phyloP scores from a whole-genome alignment of 306 rosid genomes.

The Crotalaria pallida region DNA sequence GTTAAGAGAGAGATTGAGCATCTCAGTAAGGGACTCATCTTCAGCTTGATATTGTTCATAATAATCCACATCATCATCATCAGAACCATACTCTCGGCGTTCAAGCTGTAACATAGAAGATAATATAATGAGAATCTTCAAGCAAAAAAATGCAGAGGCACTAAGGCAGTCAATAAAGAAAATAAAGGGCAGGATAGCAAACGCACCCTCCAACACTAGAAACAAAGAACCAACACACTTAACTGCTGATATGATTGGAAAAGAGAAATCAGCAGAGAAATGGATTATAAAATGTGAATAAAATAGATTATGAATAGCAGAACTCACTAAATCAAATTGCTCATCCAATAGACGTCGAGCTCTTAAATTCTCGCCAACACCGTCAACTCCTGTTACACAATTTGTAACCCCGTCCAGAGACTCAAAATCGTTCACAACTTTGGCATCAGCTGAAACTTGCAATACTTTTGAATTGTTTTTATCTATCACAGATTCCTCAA shows the following conservation, averaged over 20 bases:
- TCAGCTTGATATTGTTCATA: conserved; percentile 41
- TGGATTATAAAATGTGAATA: not conserved
- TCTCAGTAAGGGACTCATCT: conserved; percentile 60
- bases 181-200: not conserved
- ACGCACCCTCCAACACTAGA: not conserved
- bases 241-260: not conserved
- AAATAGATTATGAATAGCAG: not conserved
- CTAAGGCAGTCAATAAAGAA: not conserved
- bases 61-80: conserved; percentile 29
- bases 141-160: not conserved
- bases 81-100: conserved; percentile 56
- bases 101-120: conserved; percentile 48
- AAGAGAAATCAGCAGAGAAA: not conserved
- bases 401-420: conserved; percentile 15
- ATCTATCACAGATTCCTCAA: conserved; percentile 19
- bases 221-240: not conserved
- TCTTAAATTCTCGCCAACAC: conserved; percentile 45
- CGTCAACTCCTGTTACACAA: conserved; percentile 8
- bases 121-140: not conserved
- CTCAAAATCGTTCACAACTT: conserved; percentile 11
- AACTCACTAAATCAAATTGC: conserved; percentile 79
- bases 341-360: conserved; percentile 66
- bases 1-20: conserved; percentile 50
- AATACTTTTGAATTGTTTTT: conserved; percentile 7
- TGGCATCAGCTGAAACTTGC: conserved; percentile 15